Base-by-base conservation (phyloP, 768 basidiomycete species). In the Mycena leptocephala region DNA sequence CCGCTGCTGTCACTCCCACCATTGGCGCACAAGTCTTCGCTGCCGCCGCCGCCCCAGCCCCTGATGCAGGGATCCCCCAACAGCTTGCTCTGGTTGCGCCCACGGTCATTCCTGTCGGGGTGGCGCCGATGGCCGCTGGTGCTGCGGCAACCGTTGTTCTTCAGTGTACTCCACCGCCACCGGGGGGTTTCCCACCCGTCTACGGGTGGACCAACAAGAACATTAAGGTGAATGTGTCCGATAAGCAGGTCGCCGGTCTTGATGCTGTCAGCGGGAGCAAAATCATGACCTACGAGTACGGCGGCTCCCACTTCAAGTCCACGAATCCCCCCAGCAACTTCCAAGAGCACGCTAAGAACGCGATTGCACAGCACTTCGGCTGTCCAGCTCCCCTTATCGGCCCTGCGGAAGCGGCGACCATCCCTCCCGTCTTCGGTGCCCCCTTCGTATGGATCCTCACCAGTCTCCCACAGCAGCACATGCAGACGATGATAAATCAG, bases 31-130 rank as follows among this genome's bases (percentile, higher is more conserved):
- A 14, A 3, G 24, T 53, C 51, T 5, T 28, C 51, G 51, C 51
- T 26, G 51, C 51, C 14, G 20, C 32, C 56, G 33, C 95, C 87
- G 93, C 89, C 2, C 41, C 18, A n/a, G n/a, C n/a, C n/a, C n/a
- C n/a, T n/a, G n/a, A n/a, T n/a, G n/a, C n/a, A n/a, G n/a, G n/a
- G n/a, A n/a, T n/a, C 41, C 41, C 41, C 35, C 35, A 37, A 13
- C 35, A 37, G 13, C 35, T 13, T 8, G 41, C 41, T 10, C 41
- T 43, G 18, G 16, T 43, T 16, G 41, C 41, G 4, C 41, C 41
- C 4, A 16, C 41, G 11, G 4, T 43, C 4, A 4, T 4, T 18
- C 41, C 18, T 18, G 41, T 18, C 9, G 41, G 41, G 4, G 41
- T 16, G 11, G 41, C 41, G 16, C 41, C n/a, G n/a, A n/a, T n/a